Conservation (phyloP, 208 protist genomes). For the Zelonia costaricensis region DNA sequence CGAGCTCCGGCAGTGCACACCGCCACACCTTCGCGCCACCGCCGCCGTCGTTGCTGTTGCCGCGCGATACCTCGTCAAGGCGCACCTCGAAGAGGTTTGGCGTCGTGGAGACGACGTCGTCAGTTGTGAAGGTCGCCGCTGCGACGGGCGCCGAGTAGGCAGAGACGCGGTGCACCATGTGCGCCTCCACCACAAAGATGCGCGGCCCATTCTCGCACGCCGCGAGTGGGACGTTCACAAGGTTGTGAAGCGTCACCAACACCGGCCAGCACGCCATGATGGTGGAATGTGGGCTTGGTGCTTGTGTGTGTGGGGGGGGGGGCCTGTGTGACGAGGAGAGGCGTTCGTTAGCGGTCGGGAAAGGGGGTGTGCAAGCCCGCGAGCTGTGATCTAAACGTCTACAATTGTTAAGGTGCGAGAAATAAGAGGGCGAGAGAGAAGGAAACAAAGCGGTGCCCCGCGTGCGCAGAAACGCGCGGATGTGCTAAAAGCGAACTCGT, state of each 20-base stretch:
- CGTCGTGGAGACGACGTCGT: slow-evolving; percentile 40
- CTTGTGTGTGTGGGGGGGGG: too few species aligned
- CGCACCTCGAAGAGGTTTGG: slow-evolving; percentile 59
- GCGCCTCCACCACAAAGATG: slow-evolving; percentile 59
- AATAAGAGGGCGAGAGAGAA: too few species aligned
- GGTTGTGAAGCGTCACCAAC: slow-evolving; percentile 71
- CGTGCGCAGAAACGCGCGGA: too few species aligned
- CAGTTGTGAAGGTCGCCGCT: slow-evolving; percentile 39
- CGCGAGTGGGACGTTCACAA: slow-evolving; percentile 67
- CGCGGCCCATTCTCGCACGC: slow-evolving; percentile 37
- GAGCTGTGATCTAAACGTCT: too few species aligned
- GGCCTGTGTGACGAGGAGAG: too few species aligned
- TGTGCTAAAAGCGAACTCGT: too few species aligned
- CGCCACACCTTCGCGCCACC: slow-evolving; percentile 51
- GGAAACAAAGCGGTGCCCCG: too few species aligned
- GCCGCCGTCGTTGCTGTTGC: slow-evolving; percentile 5
- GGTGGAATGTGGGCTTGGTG: background rate
- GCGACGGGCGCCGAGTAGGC: slow-evolving; percentile 32
- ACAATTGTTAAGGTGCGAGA: too few species aligned
- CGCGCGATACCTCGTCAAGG: slow-evolving; percentile 40
- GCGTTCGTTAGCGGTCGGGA: too few species aligned
- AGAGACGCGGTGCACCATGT: slow-evolving; percentile 35
- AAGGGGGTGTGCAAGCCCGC: too few species aligned
- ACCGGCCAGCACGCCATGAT: slow-evolving; percentile 47
- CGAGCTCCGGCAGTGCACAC: slow-evolving; percentile 30